These are phyloP conservation scores for Aspergillus ochraceoroseus DNA, from an alignment of 2,329 filamentous ascomycete species.

Conservation along the genomic window DNA sequence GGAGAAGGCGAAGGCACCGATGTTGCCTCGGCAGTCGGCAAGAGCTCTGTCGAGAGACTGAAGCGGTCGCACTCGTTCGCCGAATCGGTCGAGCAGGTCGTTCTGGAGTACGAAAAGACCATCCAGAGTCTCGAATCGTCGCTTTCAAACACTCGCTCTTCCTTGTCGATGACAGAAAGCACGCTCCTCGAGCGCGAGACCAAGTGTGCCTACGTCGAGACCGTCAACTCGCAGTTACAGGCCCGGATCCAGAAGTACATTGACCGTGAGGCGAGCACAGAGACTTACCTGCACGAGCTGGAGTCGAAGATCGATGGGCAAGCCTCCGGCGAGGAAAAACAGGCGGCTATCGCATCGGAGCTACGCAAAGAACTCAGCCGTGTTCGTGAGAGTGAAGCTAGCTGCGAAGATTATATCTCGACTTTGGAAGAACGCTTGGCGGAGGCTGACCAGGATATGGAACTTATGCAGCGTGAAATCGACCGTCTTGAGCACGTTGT, in stretches of 20 bases:
- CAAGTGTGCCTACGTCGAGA: conserved; percentile 87
- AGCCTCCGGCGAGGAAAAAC: conserved; percentile 87
- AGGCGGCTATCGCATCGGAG: conserved; percentile 75
- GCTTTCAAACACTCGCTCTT: conserved; percentile 78
- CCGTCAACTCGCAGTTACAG: conserved; percentile 84
- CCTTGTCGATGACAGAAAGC: conserved; percentile 79
- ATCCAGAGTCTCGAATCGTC: conserved; percentile 91
- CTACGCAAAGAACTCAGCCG: conserved; percentile 86
- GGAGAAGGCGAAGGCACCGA: conserved; percentile 43
- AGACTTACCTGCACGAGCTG: conserved; percentile 86
- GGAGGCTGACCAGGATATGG: conserved; percentile 91
- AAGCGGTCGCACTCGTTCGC: conserved; percentile 96
- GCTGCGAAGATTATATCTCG: conserved; percentile 93
- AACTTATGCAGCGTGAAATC: conserved; percentile 95
- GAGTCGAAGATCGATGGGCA: conserved; percentile 88
- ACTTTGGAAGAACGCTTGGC: conserved; percentile 92
- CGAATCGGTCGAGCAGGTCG: conserved; percentile 90
- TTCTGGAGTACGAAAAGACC: conserved; percentile 97
- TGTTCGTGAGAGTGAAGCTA: conserved; percentile 81
- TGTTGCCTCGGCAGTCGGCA: conserved; percentile 54
- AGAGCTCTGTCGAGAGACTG: conserved; percentile 80
- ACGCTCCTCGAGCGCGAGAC: conserved; percentile 86
- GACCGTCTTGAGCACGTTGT: conserved; percentile 91
- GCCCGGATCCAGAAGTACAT: conserved; percentile 84
- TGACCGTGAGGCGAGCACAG: conserved; percentile 86